A percentile compares a stretch with the other conserved stretches of the same genome.
Conservation (phyloP, 192 early-diverging fungal genomes). For the Backusella tuberculispora region DNA sequence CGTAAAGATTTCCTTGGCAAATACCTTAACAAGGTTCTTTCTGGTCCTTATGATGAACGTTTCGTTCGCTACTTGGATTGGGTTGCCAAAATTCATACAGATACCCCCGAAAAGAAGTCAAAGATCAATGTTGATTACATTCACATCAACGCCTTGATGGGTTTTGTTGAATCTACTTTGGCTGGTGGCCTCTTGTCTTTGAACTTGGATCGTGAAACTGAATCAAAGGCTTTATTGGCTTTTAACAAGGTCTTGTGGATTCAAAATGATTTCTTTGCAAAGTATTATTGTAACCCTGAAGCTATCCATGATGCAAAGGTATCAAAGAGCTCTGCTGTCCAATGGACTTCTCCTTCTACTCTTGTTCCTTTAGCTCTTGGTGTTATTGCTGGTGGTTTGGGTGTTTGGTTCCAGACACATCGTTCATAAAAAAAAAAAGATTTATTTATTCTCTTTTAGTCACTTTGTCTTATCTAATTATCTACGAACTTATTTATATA, state of each 20-base stretch:
- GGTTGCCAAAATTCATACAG: constrained; percentile 79
- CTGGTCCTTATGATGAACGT: constrained; percentile 53
- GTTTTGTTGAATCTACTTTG: constrained; percentile 62
- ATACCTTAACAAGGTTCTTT: constrained; percentile 70
- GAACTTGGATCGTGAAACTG: constrained; percentile 57
- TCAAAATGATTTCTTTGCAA: constrained; percentile 82
- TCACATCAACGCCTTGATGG: constrained; percentile 78
- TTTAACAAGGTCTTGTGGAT: constrained; percentile 85
- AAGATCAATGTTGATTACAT: constrained; percentile 85
- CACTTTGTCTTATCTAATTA: no score
- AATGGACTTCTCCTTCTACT: neutral
- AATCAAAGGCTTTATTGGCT: constrained; percentile 62
- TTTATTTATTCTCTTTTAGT: no score
- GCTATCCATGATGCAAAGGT: neutral
- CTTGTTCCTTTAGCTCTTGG: constrained; percentile 21
- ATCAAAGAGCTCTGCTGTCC: neutral
- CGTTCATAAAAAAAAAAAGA: neutral
- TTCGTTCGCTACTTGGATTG: constrained; percentile 79
- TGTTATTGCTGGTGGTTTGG: constrained; percentile 24
- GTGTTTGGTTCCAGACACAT: neutral
- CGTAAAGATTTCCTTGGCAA: constrained; percentile 74
- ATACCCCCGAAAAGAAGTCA: constrained; percentile 72
- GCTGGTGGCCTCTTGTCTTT: constrained; percentile 56
- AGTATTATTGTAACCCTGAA: constrained; percentile 62
- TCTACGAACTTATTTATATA: no score